Base-by-base conservation (phyloP, 371 early-diverging fungal genomes). In the Coemansia linderi region DNA sequence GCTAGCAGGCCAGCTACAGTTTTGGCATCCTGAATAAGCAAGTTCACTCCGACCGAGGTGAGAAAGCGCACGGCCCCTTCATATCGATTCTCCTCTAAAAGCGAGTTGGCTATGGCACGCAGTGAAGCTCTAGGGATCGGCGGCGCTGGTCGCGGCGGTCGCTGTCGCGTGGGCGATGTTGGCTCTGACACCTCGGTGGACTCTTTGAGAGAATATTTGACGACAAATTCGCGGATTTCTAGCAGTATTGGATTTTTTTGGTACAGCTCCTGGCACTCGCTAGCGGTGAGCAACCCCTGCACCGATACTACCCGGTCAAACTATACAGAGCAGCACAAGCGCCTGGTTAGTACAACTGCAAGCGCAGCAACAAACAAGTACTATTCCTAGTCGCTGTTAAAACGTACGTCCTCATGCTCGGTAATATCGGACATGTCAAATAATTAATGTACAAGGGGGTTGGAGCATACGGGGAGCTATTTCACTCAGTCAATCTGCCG, bases 21-120 rank as follows among this genome's bases (percentile, higher is more conserved):
- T 5, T 39, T 44, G 22, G 60, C 29, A 46, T 74, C 62, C 13
- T 70, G 63, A 9, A 74, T 19, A 15, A 78, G 57, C 27, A 36
- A 27, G 6, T 19, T 44, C 0, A 39, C 17, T 7, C 71, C 68
- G 5, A 71, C 31, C 1, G 61, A 58, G 0, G 40, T 44, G 1
- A 78, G 67, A 15, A 78, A 70, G 4, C 75, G 79, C 3, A 74
- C 33, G 8, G 71, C 71, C 15, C 74, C 79, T n/a, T 74, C 75
- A 27, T 58, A 61, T 22, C 74, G 75, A 9, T 50, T 61, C 24
- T 71, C 79, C 24, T 78, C 79, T 0, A 78, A 64, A 24, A 78
- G 68, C 38, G 79, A 70, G 24, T 50, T 59, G 33, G 64, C 48
- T 10, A 78, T 61, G 19, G 61, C 71, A 36, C 71, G 56, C 48